phyloP scores from a whole-genome alignment of 2,329 filamentous ascomycete genomes.

The Stagonosporopsis cucurbitacearum region DNA sequence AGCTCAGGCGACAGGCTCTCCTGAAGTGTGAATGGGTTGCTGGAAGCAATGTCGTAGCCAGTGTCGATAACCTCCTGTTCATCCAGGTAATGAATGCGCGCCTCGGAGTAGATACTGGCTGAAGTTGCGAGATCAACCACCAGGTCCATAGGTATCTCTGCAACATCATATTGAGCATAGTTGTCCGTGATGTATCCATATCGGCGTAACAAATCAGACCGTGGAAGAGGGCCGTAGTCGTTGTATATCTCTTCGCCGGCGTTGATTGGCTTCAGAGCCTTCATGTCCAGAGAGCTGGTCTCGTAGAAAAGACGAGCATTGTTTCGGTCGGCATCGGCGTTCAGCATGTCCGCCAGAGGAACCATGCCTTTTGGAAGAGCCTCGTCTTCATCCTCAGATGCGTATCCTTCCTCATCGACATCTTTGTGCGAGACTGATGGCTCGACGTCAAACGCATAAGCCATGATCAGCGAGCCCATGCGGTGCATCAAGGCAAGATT shows the following conservation, averaged over 20 bases:
- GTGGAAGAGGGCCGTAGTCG: slow-evolving; percentile 85
- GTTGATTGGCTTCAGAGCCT: slow-evolving; percentile 70
- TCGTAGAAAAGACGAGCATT: slow-evolving; percentile 73
- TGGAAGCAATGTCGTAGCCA: slow-evolving; percentile 65
- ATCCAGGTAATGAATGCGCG: slow-evolving; percentile 62
- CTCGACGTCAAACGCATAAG: slow-evolving; percentile 86
- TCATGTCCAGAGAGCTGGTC: slow-evolving; percentile 69
- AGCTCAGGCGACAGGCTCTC: slow-evolving; percentile 53
- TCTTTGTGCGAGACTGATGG: slow-evolving; percentile 55
- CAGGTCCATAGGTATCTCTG: slow-evolving; percentile 72
- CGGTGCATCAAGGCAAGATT: slow-evolving; percentile 70
- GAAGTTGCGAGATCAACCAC: slow-evolving; percentile 49
- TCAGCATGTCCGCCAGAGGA: slow-evolving; percentile 87
- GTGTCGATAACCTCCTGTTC: slow-evolving; percentile 73
- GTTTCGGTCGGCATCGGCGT: slow-evolving; percentile 82
- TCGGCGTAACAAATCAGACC: slow-evolving; percentile 79
- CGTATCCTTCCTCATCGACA: slow-evolving; percentile 62
- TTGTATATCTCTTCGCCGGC: slow-evolving; percentile 82
- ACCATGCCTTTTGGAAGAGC: slow-evolving; percentile 78
- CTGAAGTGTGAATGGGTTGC: slow-evolving; percentile 41
- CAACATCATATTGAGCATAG: slow-evolving; percentile 81
- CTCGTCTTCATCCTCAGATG: slow-evolving; percentile 56
- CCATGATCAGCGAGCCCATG: slow-evolving; percentile 90
- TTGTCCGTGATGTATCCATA: slow-evolving; percentile 87
- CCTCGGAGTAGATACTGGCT: slow-evolving; percentile 22